Evolutionary conservation across 202 grass and related monocot genomes (phyloP).

Genomic region (Panicum virgatum): DNA sequence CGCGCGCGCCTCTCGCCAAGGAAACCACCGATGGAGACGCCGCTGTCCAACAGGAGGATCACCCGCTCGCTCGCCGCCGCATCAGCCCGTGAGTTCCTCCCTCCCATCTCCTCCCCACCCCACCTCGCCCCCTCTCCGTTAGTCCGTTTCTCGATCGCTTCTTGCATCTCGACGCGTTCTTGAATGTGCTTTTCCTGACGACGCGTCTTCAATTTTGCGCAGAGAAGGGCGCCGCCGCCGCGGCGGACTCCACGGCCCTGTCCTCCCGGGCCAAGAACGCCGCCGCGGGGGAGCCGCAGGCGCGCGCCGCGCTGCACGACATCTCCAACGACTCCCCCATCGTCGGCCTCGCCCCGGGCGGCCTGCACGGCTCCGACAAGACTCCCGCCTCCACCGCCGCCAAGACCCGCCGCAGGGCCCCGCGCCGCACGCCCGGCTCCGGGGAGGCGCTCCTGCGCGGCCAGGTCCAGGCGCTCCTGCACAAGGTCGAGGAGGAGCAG

Average conservation of each 20-base stretch:
- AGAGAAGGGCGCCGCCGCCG: constrained; percentile 48
- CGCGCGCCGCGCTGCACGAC: constrained; percentile 67
- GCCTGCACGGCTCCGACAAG: constrained; percentile 27
- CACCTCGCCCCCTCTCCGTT: too few relatives aligned
- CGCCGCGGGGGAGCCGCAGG: constrained; percentile 19
- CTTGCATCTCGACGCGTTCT: background rate
- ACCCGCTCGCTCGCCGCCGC: constrained; percentile 60
- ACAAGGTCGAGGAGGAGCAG: constrained; percentile 75
- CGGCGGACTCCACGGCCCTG: background rate
- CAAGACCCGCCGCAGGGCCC: constrained; percentile 42
- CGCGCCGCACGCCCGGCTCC: constrained; percentile 57
- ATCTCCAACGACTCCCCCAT: constrained; percentile 95
- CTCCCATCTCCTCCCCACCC: too few relatives aligned
- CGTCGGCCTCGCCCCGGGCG: constrained; percentile 62
- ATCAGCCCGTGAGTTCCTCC: constrained; percentile 38
- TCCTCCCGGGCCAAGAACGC: constrained; percentile 49
- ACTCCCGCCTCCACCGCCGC: constrained; percentile 47
- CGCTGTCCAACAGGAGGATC: constrained; percentile 59
- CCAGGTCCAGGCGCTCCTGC: constrained; percentile 86
- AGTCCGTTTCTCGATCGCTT: background rate
- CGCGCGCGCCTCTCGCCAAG: background rate
- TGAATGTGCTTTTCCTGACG: background rate
- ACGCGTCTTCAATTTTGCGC: background rate
- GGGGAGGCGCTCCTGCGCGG: constrained; percentile 81
- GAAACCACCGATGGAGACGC: constrained; percentile 62